These are phyloP conservation scores for Heterobasidion parviporum DNA, from an alignment of 1,284 basidiomycete species.

Conservation along the genomic window DNA sequence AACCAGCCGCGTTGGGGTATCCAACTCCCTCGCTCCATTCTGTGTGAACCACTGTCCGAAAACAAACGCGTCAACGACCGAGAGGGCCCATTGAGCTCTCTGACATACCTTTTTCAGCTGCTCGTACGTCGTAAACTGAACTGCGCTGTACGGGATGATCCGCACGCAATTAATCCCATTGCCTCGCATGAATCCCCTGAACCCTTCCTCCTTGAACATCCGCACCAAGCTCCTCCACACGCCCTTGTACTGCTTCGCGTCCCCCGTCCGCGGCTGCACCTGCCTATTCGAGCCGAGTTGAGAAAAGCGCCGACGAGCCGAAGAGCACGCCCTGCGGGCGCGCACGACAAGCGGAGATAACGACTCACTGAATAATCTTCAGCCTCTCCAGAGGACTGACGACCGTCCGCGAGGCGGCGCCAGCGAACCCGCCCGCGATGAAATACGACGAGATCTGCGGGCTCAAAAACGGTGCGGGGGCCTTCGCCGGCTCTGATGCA, in stretches of 20 bases:
- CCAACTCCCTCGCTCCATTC: slow-evolving; percentile 64
- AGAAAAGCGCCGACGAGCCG: slow-evolving; percentile 1
- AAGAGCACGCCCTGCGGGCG: not conserved
- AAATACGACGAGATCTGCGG: slow-evolving; percentile 60
- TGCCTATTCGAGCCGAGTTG: slow-evolving; percentile 40
- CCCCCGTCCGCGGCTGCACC: slow-evolving; percentile 59
- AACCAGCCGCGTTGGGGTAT: slow-evolving; percentile 74
- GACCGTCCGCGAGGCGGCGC: slow-evolving; percentile 82
- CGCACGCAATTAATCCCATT: slow-evolving; percentile 91
- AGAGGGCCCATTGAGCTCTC: not conserved
- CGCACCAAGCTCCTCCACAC: slow-evolving; percentile 76
- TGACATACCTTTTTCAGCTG: slow-evolving; percentile 69
- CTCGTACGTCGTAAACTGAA: slow-evolving; percentile 92
- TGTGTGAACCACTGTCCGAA: slow-evolving; percentile 56
- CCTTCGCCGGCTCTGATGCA: slow-evolving; percentile 6
- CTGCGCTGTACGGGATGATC: slow-evolving; percentile 79
- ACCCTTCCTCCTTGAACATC: slow-evolving; percentile 93
- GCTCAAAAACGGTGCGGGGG: slow-evolving; percentile 27
- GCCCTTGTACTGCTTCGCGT: slow-evolving; percentile 62
- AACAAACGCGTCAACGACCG: slow-evolving; percentile 2
- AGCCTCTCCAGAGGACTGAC: slow-evolving; percentile 87
- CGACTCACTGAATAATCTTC: slow-evolving; percentile 87
- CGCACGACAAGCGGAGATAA: slow-evolving; percentile 7
- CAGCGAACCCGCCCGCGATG: slow-evolving; percentile 75
- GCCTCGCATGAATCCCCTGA: slow-evolving; percentile 86